A percentile compares a stretch with the other conserved stretches of the same genome.
These are phyloP conservation scores for Pichia sp. DNA, from an alignment of 1,139 yeast genomes.

Conservation along the genomic window DNA sequence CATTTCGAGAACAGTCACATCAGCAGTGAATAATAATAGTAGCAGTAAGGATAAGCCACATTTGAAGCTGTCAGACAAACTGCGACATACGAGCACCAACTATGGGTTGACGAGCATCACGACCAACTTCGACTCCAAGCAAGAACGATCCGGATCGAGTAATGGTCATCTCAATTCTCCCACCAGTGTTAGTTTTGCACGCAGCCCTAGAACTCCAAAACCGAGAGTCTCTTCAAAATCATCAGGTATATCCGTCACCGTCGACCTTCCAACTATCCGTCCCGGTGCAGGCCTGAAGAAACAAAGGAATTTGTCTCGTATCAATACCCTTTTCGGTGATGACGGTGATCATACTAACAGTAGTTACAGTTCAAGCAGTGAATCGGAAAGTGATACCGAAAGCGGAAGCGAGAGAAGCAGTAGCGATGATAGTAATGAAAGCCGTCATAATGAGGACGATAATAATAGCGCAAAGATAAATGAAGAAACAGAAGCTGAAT, in stretches of 20 bases:
- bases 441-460: not conserved
- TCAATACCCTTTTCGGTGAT: not conserved
- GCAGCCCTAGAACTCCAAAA: not conserved
- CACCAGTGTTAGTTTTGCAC: not conserved
- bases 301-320: constrained; percentile 1
- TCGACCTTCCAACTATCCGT: constrained; percentile 14
- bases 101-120: not conserved
- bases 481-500: not conserved
- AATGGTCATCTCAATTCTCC: constrained; percentile 1
- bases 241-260: constrained; percentile 8
- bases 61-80: not conserved
- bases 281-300: constrained; percentile 11
- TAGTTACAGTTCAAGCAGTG: not conserved
- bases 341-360: not conserved
- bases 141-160: not conserved
- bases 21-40: not conserved
- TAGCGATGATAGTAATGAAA: not conserved
- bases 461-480: no score
- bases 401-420: not conserved
- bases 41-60: not conserved
- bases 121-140: not conserved
- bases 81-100: constrained; percentile 5
- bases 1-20: not conserved
- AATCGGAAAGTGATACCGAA: not conserved
- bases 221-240: not conserved